Conservation (phyloP, 1,284 basidiomycete genomes). For the Irpex sp. region DNA sequence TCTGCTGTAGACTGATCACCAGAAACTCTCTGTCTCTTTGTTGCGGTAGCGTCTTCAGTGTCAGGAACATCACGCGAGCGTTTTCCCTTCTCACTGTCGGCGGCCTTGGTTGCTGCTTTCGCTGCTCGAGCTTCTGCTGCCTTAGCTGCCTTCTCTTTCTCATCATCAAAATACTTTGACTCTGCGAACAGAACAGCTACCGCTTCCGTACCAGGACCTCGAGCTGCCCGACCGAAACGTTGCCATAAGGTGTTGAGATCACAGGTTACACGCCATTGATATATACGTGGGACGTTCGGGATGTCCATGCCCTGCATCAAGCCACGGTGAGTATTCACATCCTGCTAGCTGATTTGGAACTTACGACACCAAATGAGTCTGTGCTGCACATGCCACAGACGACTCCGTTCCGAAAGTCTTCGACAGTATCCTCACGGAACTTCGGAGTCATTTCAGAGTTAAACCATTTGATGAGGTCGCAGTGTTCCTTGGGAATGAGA, state of each 20-base stretch:
- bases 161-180: conserved; percentile 13
- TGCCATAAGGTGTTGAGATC: conserved; percentile 15
- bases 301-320: conserved; percentile 29
- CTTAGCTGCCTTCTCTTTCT: conserved; percentile 1
- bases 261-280: conserved; percentile 27
- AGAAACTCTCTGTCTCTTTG: conserved; percentile 5
- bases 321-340: neutral
- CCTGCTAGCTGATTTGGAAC: conserved; percentile 2
- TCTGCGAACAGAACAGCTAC: conserved; percentile 16
- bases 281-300: conserved; percentile 26
- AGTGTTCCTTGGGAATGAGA: conserved; percentile 7
- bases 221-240: conserved; percentile 17
- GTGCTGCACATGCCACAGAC: conserved; percentile 24
- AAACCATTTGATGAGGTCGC: conserved; percentile 18
- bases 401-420: conserved; percentile 16
- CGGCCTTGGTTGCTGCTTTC: neutral
- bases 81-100: conserved; percentile 1
- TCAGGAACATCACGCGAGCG: neutral
- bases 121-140: neutral
- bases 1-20: no score
- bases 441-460: conserved; percentile 16
- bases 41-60: neutral
- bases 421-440: conserved; percentile 14
- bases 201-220: conserved; percentile 6
- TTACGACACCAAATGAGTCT: conserved; percentile 33